These are phyloP conservation scores for Globisporangium spinosum DNA, from an alignment of 352 stramenopile genomes.

Conservation along the genomic window DNA sequence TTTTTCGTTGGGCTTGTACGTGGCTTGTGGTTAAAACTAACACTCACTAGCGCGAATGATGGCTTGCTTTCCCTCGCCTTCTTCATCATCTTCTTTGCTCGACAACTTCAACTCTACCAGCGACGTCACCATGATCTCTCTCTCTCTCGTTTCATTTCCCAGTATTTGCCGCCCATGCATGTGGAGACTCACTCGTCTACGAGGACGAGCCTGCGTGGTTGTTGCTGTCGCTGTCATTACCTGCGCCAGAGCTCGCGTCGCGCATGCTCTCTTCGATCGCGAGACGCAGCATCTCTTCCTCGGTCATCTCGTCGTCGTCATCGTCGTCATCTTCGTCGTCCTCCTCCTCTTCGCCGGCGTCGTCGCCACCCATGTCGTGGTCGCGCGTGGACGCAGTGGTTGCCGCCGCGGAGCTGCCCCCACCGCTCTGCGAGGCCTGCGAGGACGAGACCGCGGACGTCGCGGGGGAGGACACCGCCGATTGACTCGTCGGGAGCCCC, in stretches of 20 bases:
- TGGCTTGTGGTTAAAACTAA: conserved; percentile 7
- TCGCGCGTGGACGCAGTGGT: conserved; percentile 76
- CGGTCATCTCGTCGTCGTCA: conserved; percentile 85
- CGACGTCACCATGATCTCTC: neutral
- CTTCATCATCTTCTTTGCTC: neutral
- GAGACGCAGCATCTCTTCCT: conserved; percentile 80
- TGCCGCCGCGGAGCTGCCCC: conserved; percentile 58
- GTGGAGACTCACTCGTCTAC: conserved; percentile 20
- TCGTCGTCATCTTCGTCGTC: conserved; percentile 76
- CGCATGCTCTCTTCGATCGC: conserved; percentile 88
- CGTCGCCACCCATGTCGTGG: conserved; percentile 74
- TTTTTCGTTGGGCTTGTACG: conserved; percentile 1
- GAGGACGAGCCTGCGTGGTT: conserved; percentile 42
- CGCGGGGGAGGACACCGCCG: conserved; percentile 62
- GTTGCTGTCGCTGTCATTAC: conserved; percentile 38
- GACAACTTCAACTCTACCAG: conserved; percentile 6
- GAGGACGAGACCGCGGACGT: conserved; percentile 75
- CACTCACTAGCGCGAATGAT: conserved; percentile 8
- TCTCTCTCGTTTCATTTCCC: neutral
- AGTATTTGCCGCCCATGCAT: neutral
- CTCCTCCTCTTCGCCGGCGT: conserved; percentile 42
- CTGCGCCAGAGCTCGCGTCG: conserved; percentile 57
- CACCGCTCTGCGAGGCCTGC: conserved; percentile 63
- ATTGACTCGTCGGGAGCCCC: conserved; percentile 69
- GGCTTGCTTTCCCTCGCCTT: neutral